These are phyloP conservation scores for Arthonia radiata DNA, from an alignment of 495 filamentous ascomycete genomes.

Conservation along the genomic window DNA sequence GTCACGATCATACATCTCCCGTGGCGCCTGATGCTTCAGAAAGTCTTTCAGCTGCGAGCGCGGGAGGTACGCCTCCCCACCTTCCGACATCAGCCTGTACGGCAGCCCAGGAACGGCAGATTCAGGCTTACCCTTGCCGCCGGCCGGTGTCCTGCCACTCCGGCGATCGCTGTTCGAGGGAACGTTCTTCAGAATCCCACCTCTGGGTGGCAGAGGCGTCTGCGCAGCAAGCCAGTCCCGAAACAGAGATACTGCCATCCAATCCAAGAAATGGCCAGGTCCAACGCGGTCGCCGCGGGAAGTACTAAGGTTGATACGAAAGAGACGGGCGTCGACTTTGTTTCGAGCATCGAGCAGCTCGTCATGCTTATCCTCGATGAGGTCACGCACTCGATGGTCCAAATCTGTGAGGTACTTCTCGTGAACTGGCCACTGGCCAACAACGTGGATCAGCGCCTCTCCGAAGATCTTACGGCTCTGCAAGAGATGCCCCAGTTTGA, in stretches of 20 bases:
- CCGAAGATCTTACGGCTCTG: constrained; percentile 68
- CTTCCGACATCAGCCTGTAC: constrained; percentile 42
- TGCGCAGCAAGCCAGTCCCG: constrained; percentile 78
- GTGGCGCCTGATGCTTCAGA: constrained; percentile 44
- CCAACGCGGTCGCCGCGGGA: constrained; percentile 54
- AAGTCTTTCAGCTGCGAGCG: constrained; percentile 81
- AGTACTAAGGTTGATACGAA: constrained; percentile 58
- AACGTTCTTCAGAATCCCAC: constrained; percentile 12
- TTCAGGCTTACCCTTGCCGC: constrained; percentile 6
- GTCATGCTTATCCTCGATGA: constrained; percentile 78
- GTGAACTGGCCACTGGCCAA: constrained; percentile 70
- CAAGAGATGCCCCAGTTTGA: constrained; percentile 68
- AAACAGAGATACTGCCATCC: constrained; percentile 66
- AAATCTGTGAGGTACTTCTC: constrained; percentile 47
- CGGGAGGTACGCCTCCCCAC: constrained; percentile 36
- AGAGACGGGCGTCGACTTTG: constrained; percentile 47
- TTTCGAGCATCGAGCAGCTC: constrained; percentile 40
- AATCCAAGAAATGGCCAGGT: constrained; percentile 60
- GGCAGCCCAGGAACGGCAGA: constrained; percentile 4
- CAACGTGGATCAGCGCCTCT: constrained; percentile 74
- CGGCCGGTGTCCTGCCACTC: constrained; percentile 1
- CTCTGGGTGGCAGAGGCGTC: constrained; percentile 40
- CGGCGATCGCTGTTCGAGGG: not conserved
- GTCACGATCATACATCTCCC: constrained; percentile 48
- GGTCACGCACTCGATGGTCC: constrained; percentile 44